Conservation (phyloP, 768 basidiomycete genomes). For the Hygrocybe punicea region DNA sequence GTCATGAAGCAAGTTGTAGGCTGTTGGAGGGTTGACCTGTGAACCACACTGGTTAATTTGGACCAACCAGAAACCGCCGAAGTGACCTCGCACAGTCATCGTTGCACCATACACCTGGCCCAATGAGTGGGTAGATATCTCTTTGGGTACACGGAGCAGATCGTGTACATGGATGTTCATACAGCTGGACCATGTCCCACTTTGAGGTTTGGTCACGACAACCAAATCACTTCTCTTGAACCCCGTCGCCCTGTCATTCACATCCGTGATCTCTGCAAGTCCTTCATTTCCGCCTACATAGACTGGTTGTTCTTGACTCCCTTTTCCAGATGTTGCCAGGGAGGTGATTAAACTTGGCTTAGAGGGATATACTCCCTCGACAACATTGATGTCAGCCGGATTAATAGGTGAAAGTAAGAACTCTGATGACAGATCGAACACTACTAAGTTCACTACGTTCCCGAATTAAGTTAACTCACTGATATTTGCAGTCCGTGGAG, state of each 20-base stretch:
- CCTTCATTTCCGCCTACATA: slow-evolving; percentile 79
- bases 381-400: slow-evolving; percentile 76
- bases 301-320: slow-evolving; percentile 36
- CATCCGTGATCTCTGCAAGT: slow-evolving; percentile 58
- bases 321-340: slow-evolving; percentile 33
- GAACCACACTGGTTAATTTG: neutral
- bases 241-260: slow-evolving; percentile 52
- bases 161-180: slow-evolving; percentile 53
- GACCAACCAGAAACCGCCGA: neutral
- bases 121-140: slow-evolving; percentile 30
- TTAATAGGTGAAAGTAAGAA: slow-evolving; percentile 74
- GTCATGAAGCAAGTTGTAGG: slow-evolving; percentile 75
- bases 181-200: slow-evolving; percentile 71
- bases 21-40: slow-evolving; percentile 80
- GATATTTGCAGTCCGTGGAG: slow-evolving; percentile 58
- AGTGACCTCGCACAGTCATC: slow-evolving; percentile 51
- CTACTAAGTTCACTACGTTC: neutral
- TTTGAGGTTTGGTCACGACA: slow-evolving; percentile 60
- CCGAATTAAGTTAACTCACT: slow-evolving; percentile 10
- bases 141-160: slow-evolving; percentile 56
- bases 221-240: slow-evolving; percentile 68
- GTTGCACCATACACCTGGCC: slow-evolving; percentile 70
- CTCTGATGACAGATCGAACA: slow-evolving; percentile 10
- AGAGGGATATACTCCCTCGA: slow-evolving; percentile 79
- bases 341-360: slow-evolving; percentile 46